Conservation (phyloP, 169 alveolate genomes). For the Plasmodium vivax region DNA sequence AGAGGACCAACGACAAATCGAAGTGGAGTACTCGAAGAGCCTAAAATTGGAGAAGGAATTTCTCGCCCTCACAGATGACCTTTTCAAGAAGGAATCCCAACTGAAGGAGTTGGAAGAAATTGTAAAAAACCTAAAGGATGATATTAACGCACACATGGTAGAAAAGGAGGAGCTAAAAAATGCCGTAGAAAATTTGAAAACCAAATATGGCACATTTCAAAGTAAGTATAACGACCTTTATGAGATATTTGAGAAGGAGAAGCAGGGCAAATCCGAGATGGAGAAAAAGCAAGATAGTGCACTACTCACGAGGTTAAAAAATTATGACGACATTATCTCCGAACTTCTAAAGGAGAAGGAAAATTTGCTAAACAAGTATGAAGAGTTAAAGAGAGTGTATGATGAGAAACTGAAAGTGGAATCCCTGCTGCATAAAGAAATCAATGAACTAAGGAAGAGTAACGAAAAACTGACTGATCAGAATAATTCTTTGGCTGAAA, state of each 20-base stretch:
- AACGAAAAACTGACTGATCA: conserved; percentile 28
- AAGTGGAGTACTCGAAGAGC: conserved; percentile 15
- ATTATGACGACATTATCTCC: conserved; percentile 56
- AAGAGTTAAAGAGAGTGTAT: conserved; percentile 30
- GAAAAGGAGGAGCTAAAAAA: conserved; percentile 51
- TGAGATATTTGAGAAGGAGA: conserved; percentile 17
- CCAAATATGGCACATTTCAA: conserved; percentile 45
- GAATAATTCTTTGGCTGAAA: conserved; percentile 15
- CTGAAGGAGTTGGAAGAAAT: conserved; percentile 54
- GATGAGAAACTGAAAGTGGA: conserved; percentile 44
- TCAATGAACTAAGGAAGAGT: conserved; percentile 22
- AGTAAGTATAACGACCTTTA: conserved; percentile 32
- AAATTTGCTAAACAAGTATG: conserved; percentile 41
- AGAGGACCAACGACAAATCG: conserved; percentile 50
- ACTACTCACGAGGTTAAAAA: conserved; percentile 22
- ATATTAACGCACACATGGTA: conserved; percentile 29
- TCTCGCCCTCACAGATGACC: conserved; percentile 52
- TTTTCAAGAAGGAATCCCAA: conserved; percentile 51
- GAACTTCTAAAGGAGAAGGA: conserved; percentile 50
- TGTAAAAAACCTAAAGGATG: conserved; percentile 41
- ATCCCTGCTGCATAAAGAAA: conserved; percentile 27
- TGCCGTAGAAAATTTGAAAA: conserved; percentile 30
- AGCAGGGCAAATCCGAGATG: background rate
- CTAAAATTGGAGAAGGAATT: conserved; percentile 66
- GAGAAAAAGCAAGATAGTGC: conserved; percentile 31